Evolutionary conservation across 2,329 filamentous ascomycete species (phyloP).

Genomic region (Colletotrichum sp.): DNA sequence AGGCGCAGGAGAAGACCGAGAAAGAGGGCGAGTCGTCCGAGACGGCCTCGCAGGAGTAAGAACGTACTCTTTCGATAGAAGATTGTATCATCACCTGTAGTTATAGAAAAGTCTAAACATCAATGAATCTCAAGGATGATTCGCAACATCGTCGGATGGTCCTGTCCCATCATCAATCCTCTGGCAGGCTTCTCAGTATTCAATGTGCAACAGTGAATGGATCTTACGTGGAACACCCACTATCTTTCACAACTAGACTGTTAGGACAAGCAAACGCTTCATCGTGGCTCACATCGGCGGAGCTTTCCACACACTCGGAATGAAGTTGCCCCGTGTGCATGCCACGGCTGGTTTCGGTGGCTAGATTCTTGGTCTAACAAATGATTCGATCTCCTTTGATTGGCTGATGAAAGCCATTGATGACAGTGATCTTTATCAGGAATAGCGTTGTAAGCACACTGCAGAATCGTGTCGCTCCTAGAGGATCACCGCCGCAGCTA

Average conservation of each 20-base stretch:
- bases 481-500: not conserved
- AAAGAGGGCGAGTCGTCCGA: slow-evolving; percentile 17
- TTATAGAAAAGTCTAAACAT: not conserved
- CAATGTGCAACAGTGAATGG: not conserved
- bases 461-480: not conserved
- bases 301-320: not conserved
- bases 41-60: slow-evolving; percentile 8
- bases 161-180: not conserved
- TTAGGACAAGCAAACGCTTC: not conserved
- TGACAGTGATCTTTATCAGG: not conserved
- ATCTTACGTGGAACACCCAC: not conserved
- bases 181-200: not conserved
- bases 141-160: not conserved
- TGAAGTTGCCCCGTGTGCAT: not conserved
- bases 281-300: not conserved
- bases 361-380: not conserved
- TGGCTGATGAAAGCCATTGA: not conserved
- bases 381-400: not conserved
- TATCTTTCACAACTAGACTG: not conserved
- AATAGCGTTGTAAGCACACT: slow-evolving; percentile 1
- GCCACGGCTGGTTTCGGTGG: not conserved
- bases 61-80: not conserved
- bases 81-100: not conserved
- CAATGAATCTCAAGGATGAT: not conserved
- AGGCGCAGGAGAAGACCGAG: slow-evolving; percentile 19